Percentiles rank a stretch among this genome's conserved stretches.
Evolutionary conservation across 495 filamentous ascomycete genomes (phyloP).

Genomic region (Penicillium lagena): DNA sequence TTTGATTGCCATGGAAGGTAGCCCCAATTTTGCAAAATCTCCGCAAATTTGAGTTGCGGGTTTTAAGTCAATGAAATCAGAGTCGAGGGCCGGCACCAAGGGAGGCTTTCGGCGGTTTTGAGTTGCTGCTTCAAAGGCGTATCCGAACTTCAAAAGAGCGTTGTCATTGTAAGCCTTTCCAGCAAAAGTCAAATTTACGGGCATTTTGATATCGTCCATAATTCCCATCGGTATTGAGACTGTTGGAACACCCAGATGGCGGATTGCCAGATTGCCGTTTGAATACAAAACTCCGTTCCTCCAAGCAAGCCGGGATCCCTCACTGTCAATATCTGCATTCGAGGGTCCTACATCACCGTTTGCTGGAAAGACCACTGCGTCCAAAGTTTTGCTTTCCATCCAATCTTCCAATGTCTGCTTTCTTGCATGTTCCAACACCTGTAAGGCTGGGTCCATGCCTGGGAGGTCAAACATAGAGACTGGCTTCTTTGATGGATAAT

Average conservation of each 20-base stretch:
- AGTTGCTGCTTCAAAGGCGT: conserved; percentile 25
- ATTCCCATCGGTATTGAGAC: conserved; percentile 9
- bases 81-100: neutral
- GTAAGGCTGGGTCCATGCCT: neutral
- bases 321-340: conserved; percentile 4
- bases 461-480: neutral
- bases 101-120: neutral
- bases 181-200: conserved; percentile 11
- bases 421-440: conserved; percentile 4
- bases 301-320: neutral
- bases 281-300: conserved; percentile 8
- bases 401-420: conserved; percentile 7
- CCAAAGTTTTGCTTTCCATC: conserved; percentile 3
- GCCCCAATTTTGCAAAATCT: neutral
- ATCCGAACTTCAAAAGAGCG: conserved; percentile 6
- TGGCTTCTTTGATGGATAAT: neutral
- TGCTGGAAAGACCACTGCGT: conserved; percentile 3
- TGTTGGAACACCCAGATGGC: conserved; percentile 9
- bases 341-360: conserved; percentile 8
- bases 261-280: conserved; percentile 6
- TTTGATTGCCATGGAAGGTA: too few species aligned
- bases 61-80: neutral
- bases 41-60: neutral
- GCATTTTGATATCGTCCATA: conserved; percentile 3
- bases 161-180: conserved; percentile 6